These are phyloP conservation scores for Trichoderma endophyticum DNA, from an alignment of 2,329 filamentous ascomycete genomes.

Conservation along the genomic window DNA sequence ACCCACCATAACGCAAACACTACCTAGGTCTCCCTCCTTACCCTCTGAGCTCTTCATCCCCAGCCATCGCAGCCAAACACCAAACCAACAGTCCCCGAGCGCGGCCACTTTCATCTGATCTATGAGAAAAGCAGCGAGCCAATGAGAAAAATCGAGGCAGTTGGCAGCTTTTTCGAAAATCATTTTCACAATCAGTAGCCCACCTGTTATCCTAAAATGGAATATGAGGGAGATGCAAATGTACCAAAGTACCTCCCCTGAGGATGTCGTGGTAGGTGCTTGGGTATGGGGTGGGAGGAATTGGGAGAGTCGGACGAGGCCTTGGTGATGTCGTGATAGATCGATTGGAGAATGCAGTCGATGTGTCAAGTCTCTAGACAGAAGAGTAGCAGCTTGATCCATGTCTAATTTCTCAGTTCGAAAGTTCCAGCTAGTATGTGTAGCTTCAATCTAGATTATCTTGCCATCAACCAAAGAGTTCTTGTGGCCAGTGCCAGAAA, in stretches of 20 bases:
- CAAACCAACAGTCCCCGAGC: slow-evolving; percentile 24
- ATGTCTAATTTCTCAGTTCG: no score
- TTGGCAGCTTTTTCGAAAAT: neutral
- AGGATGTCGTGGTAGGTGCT: neutral
- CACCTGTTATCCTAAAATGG: neutral
- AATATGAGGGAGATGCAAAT: neutral
- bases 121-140: neutral
- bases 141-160: neutral
- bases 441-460: neutral
- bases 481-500: neutral
- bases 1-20: neutral
- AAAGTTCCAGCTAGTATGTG: neutral
- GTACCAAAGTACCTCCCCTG: neutral
- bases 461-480: neutral
- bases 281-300: no score
- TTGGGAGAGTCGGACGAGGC: neutral
- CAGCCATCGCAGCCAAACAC: neutral
- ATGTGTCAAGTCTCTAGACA: neutral
- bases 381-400: neutral
- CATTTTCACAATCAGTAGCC: neutral
- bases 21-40: neutral
- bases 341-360: neutral
- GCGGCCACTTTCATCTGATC: slow-evolving; percentile 24
- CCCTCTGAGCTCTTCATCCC: neutral
- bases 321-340: neutral